Percentiles rank a stretch among this genome's conserved stretches.
Evolutionary conservation across 441 rosid species (phyloP).

Genomic region (Populus hybrid): DNA sequence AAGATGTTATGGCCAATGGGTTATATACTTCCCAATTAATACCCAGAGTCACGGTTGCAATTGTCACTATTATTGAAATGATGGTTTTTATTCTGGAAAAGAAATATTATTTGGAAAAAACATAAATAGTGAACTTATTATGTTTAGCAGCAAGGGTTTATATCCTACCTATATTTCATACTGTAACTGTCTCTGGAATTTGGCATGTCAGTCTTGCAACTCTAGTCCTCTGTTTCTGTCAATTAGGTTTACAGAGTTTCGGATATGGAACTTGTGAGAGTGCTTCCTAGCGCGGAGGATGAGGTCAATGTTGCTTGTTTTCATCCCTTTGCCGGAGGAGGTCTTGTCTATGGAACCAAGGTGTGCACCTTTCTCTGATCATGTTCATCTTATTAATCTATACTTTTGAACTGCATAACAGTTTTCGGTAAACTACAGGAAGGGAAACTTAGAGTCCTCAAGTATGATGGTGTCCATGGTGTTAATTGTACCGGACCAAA

Average conservation of each 20-base stretch:
- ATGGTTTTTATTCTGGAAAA: not conserved
- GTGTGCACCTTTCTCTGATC: conserved; percentile 23
- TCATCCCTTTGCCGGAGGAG: conserved; percentile 86
- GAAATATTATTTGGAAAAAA: not conserved
- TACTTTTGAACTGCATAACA: conserved; percentile 11
- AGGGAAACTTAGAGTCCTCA: conserved; percentile 82
- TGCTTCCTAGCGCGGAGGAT: conserved; percentile 89
- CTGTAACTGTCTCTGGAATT: too few species aligned
- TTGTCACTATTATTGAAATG: not conserved
- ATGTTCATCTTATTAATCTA: not conserved
- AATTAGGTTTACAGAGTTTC: conserved; percentile 86
- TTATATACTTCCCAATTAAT: not conserved
- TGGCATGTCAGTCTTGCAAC: not conserved
- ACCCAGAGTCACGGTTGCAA: not conserved
- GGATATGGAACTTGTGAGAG: conserved; percentile 94
- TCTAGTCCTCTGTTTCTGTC: conserved; percentile 8
- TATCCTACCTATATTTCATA: not conserved
- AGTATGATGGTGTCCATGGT: conserved; percentile 53
- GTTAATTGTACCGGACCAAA: conserved; percentile 42
- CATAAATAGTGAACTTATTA: not conserved
- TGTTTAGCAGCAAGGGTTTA: not conserved
- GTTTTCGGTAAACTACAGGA: conserved; percentile 52
- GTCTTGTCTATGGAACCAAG: conserved; percentile 96
- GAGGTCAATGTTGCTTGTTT: conserved; percentile 93
- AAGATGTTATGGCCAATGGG: not conserved